Evolutionary conservation across 192 early-diverging fungal species (phyloP), one percentile per base, ranked within the genome.

Genomic region (Coemansia sp.): DNA sequence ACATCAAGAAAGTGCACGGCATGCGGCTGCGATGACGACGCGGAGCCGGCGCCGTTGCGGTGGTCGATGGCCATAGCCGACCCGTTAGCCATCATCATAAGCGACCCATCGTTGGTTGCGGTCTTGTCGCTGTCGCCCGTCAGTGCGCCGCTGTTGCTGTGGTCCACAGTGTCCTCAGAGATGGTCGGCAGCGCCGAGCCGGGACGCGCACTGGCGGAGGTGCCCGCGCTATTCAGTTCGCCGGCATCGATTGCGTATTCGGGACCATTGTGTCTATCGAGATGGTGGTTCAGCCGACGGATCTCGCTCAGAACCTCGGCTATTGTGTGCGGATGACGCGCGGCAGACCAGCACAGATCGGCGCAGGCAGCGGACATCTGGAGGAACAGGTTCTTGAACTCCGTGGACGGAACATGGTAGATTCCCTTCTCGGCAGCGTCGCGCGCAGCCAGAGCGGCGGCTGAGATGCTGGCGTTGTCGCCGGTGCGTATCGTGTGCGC

Each of bases 281-380:
- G 61, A 50, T 83, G 76, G 64, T 72, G 70, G 64, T 70, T 73
- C 19, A 83, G 74, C 2, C 81, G 68, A 39, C 74, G 64, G 67
- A 83, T 76, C 70, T 83, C 81, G 76, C 76, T 68, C 20, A 83
- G 69, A 2, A 83, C 76, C 70, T 83, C 81, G 8, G 67, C 11
- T 19, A 83, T 57, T 13, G 81, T 73, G 43, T 75, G 70, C 7
- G 81, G 81, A 16, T 75, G 69, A 20, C 76, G 70, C n/a, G 81
- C 76, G 5, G 81, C 81, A 7, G 81, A 57, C 81, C 81, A 83
- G 76, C 81, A 83, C 46, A 83, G 61, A 56, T 83, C 76, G 1
- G 69, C 54, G 63, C 81, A 83, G 14, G 81, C 81, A 1, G 69
- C 67, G 5, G 64, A 54, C 76, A 83, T 71, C 54, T 83, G 75